Conservation (phyloP, 2,329 filamentous ascomycete genomes). For the Sclerotinia trifoliorum region DNA sequence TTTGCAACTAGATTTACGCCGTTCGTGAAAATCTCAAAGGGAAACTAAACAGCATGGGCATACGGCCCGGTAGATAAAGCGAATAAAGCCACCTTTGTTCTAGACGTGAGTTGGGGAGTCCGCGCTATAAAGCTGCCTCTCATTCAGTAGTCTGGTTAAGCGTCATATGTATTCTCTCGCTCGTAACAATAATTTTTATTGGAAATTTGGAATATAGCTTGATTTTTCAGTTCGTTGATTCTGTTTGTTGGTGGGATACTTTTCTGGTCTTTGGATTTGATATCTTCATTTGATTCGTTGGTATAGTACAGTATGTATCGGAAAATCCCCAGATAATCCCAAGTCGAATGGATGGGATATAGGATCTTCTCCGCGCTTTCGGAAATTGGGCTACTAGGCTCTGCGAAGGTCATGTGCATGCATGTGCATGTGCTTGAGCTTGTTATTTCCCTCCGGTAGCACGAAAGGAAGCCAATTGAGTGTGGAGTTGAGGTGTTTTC, state of each 20-base stretch:
- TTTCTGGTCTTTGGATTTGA: background rate
- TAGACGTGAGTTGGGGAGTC: background rate
- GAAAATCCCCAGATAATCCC: background rate
- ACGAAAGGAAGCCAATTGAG: no score
- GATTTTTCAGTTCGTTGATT: background rate
- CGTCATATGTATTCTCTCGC: background rate
- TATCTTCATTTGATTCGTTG: background rate
- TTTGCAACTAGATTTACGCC: background rate
- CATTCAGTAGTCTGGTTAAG: background rate
- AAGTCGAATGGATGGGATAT: no score
- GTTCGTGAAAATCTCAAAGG: background rate
- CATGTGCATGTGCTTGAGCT: background rate
- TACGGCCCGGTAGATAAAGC: background rate
- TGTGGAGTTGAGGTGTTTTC: background rate
- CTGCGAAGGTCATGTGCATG: background rate
- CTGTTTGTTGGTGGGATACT: background rate
- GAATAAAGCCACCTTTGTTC: slow-evolving; percentile 1
- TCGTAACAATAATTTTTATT: background rate
- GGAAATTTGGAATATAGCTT: background rate
- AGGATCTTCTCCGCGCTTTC: background rate
- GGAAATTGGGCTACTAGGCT: background rate
- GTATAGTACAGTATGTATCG: background rate
- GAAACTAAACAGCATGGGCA: background rate
- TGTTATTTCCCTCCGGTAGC: background rate
- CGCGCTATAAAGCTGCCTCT: background rate